These are phyloP conservation scores for Serendipita sp. DNA, from an alignment of 768 basidiomycete genomes.

Conservation along the genomic window DNA sequence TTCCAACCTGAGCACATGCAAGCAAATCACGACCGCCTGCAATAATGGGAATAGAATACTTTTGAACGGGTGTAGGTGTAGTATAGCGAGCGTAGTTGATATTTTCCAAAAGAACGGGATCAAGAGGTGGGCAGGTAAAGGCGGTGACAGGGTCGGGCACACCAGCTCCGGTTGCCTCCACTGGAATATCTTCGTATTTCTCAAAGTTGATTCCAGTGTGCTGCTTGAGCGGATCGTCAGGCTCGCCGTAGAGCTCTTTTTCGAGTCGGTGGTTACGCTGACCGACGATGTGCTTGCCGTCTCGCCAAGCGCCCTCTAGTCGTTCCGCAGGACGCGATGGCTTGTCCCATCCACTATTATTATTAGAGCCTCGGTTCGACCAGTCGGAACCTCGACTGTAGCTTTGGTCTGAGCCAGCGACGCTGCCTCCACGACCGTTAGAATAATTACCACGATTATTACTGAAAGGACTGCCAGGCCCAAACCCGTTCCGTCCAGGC, in stretches of 20 bases:
- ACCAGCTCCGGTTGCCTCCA: constrained; percentile 91
- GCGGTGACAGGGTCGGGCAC: constrained; percentile 88
- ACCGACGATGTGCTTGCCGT: constrained; percentile 76
- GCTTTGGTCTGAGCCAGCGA: constrained; percentile 14
- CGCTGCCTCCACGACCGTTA: constrained; percentile 21
- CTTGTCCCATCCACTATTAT: neutral
- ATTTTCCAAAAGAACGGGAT: constrained; percentile 88
- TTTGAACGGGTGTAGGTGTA: constrained; percentile 96
- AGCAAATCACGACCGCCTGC: constrained; percentile 68
- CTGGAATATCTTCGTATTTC: constrained; percentile 98
- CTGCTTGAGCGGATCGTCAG: constrained; percentile 68
- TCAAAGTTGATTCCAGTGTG: constrained; percentile 99
- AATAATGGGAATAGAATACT: constrained; percentile 98
- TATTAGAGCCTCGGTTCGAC: constrained; percentile 13
- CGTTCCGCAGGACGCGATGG: constrained; percentile 11
- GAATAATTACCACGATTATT: constrained; percentile 21
- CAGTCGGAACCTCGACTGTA: constrained; percentile 37
- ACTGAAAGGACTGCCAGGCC: constrained; percentile 34
- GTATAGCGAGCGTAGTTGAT: constrained; percentile 85
- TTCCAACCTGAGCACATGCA: constrained; percentile 78
- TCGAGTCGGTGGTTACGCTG: constrained; percentile 74
- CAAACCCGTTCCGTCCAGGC: constrained; percentile 30
- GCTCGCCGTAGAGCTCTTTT: constrained; percentile 90
- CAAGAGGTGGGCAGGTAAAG: constrained; percentile 80
- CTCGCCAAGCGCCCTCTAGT: constrained; percentile 63